Percentiles rank a stretch among this genome's conserved stretches.
Conservation (phyloP, 345 rosid species). For the Syzygium aromaticum region DNA sequence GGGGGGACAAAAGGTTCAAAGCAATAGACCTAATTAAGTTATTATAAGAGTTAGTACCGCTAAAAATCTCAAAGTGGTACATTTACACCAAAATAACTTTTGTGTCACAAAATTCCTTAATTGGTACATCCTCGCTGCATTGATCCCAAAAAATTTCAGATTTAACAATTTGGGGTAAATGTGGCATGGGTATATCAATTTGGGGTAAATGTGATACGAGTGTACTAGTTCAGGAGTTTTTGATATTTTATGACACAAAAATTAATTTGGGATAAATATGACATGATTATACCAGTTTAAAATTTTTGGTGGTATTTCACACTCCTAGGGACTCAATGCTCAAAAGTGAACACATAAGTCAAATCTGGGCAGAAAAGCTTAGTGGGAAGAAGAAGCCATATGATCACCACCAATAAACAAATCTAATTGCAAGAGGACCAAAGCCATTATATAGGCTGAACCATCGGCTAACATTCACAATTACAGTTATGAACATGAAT, state of each 20-base stretch:
- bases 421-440: background rate
- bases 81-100: background rate
- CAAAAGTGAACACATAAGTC: background rate
- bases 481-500: background rate
- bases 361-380: background rate
- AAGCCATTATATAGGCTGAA: background rate
- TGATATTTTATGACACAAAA: background rate
- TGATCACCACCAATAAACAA: background rate
- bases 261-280: background rate
- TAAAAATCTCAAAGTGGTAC: background rate
- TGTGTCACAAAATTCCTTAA: background rate
- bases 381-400: background rate
- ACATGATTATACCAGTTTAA: background rate
- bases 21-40: background rate
- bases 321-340: background rate
- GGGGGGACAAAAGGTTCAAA: background rate
- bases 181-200: background rate
- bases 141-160: background rate
- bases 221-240: background rate
- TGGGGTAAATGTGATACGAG: background rate
- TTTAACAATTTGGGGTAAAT: background rate
- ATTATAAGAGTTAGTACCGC: background rate
- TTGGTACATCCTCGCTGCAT: background rate
- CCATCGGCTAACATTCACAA: background rate
- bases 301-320: background rate